Evolutionary conservation across 2,329 filamentous ascomycete genomes (phyloP).

Genomic region (Arthrinium phaeospermum): DNA sequence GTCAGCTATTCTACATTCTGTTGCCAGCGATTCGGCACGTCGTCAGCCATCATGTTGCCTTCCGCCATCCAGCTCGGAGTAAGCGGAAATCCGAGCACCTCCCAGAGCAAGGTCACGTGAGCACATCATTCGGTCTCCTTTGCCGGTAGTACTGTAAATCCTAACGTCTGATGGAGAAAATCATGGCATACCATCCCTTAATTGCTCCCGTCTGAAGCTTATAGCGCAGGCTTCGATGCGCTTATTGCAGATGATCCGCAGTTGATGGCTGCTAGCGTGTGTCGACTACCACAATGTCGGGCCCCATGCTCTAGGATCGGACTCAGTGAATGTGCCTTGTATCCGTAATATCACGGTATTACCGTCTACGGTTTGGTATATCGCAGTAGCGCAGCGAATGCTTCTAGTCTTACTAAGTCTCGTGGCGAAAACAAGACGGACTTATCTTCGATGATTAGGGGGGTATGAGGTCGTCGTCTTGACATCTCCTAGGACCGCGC

Average conservation of each 20-base stretch:
- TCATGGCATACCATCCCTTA: not conserved
- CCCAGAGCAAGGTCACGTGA: not conserved
- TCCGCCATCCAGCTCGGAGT: not conserved
- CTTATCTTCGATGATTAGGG: slow-evolving; percentile 36
- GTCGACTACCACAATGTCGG: not conserved
- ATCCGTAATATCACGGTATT: slow-evolving; percentile 77
- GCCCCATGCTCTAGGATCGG: slow-evolving; percentile 48
- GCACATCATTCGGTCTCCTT: not conserved
- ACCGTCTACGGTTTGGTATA: slow-evolving; percentile 78
- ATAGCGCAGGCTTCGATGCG: not conserved
- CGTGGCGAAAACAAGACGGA: slow-evolving; percentile 63
- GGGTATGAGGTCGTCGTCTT: not conserved
- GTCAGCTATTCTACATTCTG: not conserved
- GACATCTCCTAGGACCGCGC: not conserved
- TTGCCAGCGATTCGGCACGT: not conserved
- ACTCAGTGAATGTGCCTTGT: slow-evolving; percentile 66
- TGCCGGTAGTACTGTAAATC: not conserved
- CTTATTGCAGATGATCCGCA: not conserved
- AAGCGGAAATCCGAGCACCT: not conserved
- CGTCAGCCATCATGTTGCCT: not conserved
- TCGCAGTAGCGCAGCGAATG: slow-evolving; percentile 69
- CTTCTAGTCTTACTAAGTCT: slow-evolving; percentile 73
- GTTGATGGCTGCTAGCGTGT: not conserved
- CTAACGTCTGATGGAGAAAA: no score
- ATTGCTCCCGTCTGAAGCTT: not conserved